A percentile compares a stretch with the other conserved stretches of the same genome.
Evolutionary conservation across 139 green algal genomes (phyloP).

Genomic region (Micromonas pusilla): DNA sequence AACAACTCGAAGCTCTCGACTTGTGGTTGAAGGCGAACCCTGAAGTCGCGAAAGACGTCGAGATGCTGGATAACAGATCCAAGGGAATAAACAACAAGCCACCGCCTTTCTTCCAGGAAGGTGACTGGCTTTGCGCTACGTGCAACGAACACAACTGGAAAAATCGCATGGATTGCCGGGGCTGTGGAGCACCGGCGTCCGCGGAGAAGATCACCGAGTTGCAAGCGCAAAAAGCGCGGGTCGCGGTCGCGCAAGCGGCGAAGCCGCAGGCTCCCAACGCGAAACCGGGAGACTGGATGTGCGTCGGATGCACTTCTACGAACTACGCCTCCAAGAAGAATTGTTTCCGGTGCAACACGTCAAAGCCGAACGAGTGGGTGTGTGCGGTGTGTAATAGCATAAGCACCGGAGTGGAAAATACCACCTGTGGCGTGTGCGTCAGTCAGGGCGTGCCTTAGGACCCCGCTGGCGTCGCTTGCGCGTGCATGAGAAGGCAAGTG

Average conservation of each 20-base stretch:
- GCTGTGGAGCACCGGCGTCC: neutral
- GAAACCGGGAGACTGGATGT: neutral
- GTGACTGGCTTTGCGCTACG: neutral
- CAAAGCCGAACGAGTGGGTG: neutral
- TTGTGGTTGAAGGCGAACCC: neutral
- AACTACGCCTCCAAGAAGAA: neutral
- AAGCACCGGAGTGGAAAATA: neutral
- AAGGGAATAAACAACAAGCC: neutral
- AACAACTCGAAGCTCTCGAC: neutral
- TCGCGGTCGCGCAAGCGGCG: neutral
- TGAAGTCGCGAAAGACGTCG: neutral
- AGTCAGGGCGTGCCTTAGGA: neutral
- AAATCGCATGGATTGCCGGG: neutral
- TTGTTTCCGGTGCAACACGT: neutral
- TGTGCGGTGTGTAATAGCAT: neutral
- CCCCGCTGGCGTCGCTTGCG: too few species aligned
- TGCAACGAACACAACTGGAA: neutral
- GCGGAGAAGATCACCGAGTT: neutral
- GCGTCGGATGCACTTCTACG: neutral
- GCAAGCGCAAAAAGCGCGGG: neutral
- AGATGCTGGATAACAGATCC: neutral
- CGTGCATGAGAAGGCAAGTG: neutral
- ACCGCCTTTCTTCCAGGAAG: neutral
- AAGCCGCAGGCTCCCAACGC: neutral
- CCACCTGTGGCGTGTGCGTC: neutral